Conservation (phyloP, 345 rosid genomes). For the Moricandia arvensis region DNA sequence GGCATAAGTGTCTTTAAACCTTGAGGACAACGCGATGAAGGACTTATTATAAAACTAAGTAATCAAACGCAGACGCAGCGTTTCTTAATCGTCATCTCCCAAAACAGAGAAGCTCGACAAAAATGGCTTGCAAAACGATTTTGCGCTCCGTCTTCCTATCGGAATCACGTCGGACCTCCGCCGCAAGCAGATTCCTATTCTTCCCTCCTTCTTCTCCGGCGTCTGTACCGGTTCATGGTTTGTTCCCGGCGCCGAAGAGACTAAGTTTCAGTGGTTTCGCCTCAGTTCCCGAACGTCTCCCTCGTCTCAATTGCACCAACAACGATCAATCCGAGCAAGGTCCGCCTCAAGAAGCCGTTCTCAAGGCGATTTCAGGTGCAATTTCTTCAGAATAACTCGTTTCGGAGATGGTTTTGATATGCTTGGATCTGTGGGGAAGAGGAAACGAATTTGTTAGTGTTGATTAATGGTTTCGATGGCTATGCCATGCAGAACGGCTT, state of each 20-base stretch:
- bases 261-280: constrained; percentile 34
- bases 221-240: constrained; percentile 33
- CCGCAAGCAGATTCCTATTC: constrained; percentile 34
- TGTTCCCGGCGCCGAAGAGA: constrained; percentile 29
- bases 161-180: constrained; percentile 54
- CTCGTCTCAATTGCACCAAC: constrained; percentile 45
- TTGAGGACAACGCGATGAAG: not conserved
- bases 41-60: not conserved
- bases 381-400: not conserved
- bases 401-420: not conserved
- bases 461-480: not conserved
- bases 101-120: not conserved
- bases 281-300: constrained; percentile 39
- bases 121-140: constrained; percentile 75
- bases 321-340: constrained; percentile 58
- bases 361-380: constrained; percentile 91
- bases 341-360: constrained; percentile 93
- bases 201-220: constrained; percentile 40
- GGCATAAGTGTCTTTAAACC: constrained; percentile 2
- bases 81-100: not conserved
- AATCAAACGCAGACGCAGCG: constrained; percentile 29
- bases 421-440: constrained; percentile 1
- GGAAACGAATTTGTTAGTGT: not conserved
- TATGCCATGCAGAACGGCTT: too few species aligned
- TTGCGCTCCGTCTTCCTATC: constrained; percentile 55